phyloP scores from a whole-genome alignment of 2,329 filamentous ascomycete genomes.

The Hypocrella siamensis region DNA sequence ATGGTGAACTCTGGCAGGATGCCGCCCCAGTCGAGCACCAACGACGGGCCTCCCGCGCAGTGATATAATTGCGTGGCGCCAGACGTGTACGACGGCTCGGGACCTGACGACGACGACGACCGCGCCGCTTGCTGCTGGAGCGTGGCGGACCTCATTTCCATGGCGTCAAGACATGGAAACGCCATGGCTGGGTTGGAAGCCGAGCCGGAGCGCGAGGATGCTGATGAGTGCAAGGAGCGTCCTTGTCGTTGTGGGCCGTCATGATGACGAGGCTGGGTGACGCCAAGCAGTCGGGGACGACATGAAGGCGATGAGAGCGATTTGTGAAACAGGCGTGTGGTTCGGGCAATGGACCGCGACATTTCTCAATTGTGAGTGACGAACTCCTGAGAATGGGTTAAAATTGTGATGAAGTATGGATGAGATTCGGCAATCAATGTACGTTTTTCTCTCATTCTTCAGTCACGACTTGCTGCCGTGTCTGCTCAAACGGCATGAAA shows the following conservation, averaged over 20 bases:
- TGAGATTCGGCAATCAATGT: no score
- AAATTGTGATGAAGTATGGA: no score
- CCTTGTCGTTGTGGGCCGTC: background rate
- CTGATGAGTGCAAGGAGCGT: background rate
- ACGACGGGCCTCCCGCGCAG: conserved; percentile 55
- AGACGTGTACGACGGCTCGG: conserved; percentile 86
- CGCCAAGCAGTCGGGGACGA: conserved; percentile 1
- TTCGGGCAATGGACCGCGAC: no score
- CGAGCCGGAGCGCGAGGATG: conserved; percentile 13
- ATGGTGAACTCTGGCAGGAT: conserved; percentile 78
- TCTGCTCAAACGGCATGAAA: background rate
- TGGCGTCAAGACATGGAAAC: conserved; percentile 78
- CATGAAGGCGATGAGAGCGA: no score
- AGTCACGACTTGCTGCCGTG: background rate
- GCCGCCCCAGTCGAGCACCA: conserved; percentile 92
- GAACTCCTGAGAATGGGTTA: no score
- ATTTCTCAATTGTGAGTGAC: no score
- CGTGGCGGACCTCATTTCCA: conserved; percentile 62
- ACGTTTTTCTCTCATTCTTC: no score
- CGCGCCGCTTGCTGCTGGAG: conserved; percentile 22
- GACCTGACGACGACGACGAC: conserved; percentile 51
- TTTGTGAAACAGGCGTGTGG: no score
- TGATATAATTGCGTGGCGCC: conserved; percentile 70
- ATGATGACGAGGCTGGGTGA: background rate
- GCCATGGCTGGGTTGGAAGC: conserved; percentile 73